phyloP scores from a whole-genome alignment of 768 basidiomycete species.

The Phlebiopsis gigantea region DNA sequence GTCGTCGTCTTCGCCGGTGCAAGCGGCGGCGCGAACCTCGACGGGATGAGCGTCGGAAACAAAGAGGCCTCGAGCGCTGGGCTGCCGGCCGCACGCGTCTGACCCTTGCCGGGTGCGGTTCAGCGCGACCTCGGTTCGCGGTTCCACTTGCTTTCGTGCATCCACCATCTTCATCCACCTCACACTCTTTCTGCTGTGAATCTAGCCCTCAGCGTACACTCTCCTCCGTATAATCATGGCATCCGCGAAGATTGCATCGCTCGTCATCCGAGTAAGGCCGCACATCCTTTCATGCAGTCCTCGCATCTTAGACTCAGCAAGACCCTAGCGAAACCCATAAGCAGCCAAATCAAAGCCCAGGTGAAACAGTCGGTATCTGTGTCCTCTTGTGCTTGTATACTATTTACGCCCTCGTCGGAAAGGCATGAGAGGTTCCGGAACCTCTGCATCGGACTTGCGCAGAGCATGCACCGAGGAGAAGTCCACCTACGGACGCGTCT shows the following conservation, averaged over 20 bases:
- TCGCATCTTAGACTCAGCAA: slow-evolving; percentile 25
- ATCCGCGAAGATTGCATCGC: slow-evolving; percentile 65
- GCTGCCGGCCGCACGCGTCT: slow-evolving; percentile 6
- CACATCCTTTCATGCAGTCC: background rate
- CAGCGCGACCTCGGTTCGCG: background rate
- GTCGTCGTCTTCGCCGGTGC: background rate
- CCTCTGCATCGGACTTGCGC: slow-evolving; percentile 70
- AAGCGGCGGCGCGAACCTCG: background rate
- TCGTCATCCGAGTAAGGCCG: slow-evolving; percentile 62
- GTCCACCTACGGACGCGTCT: slow-evolving; percentile 67
- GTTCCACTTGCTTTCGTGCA: background rate
- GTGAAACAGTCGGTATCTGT: slow-evolving; percentile 55
- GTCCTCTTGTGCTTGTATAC: background rate
- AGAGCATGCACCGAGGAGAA: slow-evolving; percentile 72
- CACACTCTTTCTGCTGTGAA: background rate
- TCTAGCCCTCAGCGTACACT: background rate
- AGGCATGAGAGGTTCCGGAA: slow-evolving; percentile 72
- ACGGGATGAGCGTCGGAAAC: background rate
- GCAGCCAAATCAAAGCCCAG: slow-evolving; percentile 59
- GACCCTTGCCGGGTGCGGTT: background rate
- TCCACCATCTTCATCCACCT: background rate
- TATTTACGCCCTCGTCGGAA: too few relatives aligned
- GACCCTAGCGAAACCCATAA: slow-evolving; percentile 86
- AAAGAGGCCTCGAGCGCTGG: background rate
- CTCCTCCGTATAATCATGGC: slow-evolving; percentile 43